phyloP scores from a whole-genome alignment of 768 basidiomycete genomes.

The Sistotremastrum suecicum region DNA sequence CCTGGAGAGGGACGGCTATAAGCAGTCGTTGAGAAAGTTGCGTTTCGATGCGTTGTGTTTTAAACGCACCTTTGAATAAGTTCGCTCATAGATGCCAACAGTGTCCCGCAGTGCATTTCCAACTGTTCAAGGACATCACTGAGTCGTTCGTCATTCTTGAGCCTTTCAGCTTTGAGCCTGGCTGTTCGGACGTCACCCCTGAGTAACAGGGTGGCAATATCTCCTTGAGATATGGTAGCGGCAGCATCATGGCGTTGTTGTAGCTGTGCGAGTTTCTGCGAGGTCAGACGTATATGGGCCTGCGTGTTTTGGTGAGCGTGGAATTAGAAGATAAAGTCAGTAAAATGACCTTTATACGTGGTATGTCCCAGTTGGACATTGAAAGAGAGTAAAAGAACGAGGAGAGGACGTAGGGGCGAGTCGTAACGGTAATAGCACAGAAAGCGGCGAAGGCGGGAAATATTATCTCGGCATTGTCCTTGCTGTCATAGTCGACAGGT shows the following conservation, averaged over 20 bases:
- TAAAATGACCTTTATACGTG: too few relatives aligned
- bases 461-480: too few relatives aligned
- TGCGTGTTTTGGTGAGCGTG: conserved; percentile 11
- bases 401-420: too few relatives aligned
- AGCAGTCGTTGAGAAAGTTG: too few relatives aligned
- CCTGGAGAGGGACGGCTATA: too few relatives aligned
- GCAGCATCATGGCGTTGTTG: conserved; percentile 58
- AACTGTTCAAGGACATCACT: conserved; percentile 50
- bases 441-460: too few relatives aligned
- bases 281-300: conserved; percentile 49
- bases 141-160: conserved; percentile 47
- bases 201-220: conserved; percentile 52
- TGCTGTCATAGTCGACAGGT: too few relatives aligned
- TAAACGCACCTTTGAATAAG: conserved; percentile 33
- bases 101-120: conserved; percentile 50
- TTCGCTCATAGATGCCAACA: conserved; percentile 45
- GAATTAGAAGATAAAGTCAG: too few relatives aligned
- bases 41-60: background rate
- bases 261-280: conserved; percentile 52
- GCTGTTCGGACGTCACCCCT: conserved; percentile 49
- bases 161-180: conserved; percentile 55
- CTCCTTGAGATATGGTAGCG: conserved; percentile 44
- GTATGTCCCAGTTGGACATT: too few relatives aligned
- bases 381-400: too few relatives aligned
- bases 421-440: too few relatives aligned